Evolutionary conservation across 2,329 filamentous ascomycete genomes (phyloP).

Genomic region (Ceratocystis destructans): DNA sequence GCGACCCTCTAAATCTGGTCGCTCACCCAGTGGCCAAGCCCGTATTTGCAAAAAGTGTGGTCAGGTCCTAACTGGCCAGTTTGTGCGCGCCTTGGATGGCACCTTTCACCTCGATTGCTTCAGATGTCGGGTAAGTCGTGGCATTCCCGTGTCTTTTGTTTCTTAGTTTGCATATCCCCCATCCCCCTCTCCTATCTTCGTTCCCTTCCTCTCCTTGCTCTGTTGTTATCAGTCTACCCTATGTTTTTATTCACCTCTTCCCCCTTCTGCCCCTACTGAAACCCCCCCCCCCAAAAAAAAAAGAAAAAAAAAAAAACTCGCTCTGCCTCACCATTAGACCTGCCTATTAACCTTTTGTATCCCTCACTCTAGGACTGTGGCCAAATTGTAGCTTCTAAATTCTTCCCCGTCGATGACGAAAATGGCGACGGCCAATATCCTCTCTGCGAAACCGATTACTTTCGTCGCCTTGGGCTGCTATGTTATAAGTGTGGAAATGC

Average conservation of each 20-base stretch:
- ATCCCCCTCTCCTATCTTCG: constrained; percentile 15
- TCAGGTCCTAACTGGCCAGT: constrained; percentile 80
- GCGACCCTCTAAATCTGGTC: constrained; percentile 29
- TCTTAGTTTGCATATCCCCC: constrained; percentile 16
- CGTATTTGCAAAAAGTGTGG: constrained; percentile 77
- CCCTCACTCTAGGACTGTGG: constrained; percentile 62
- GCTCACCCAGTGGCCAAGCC: constrained; percentile 44
- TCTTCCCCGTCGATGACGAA: constrained; percentile 92
- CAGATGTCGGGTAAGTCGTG: constrained; percentile 67
- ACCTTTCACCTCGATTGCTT: constrained; percentile 98
- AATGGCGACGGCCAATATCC: constrained; percentile 78
- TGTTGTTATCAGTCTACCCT: background rate
- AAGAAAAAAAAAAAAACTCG: background rate
- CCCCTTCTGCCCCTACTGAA: background rate
- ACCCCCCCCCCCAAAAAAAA: background rate
- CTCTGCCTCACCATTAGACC: constrained; percentile 11
- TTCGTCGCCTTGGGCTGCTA: constrained; percentile 75
- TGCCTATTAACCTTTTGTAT: constrained; percentile 12
- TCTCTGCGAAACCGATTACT: constrained; percentile 96
- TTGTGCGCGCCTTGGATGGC: constrained; percentile 82
- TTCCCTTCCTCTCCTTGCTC: background rate
- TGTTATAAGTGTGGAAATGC: constrained; percentile 89
- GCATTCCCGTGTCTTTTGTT: background rate
- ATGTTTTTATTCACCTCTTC: background rate
- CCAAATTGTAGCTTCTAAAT: constrained; percentile 94